Percentiles rank a stretch among this genome's conserved stretches.
Conservation (phyloP, 345 rosid species). For the Psidium friedrichsthalianum region DNA sequence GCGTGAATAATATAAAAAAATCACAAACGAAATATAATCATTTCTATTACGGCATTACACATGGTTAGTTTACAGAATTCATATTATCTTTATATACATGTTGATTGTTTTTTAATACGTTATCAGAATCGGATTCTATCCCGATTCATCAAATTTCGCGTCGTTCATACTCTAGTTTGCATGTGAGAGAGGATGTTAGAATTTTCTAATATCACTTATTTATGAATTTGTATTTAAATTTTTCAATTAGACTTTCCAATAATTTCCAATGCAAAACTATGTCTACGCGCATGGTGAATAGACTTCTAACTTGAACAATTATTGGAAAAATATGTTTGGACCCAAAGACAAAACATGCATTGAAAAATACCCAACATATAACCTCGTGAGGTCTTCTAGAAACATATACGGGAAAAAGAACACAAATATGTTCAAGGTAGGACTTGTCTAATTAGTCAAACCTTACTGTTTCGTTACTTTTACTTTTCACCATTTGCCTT, state of each 20-base stretch:
- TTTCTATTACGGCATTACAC: neutral
- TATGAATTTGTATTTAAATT: neutral
- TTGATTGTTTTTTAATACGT: too few relatives aligned
- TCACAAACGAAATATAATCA: too few relatives aligned
- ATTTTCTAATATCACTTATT: rapidly evolving
- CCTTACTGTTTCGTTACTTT: neutral
- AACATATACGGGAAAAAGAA: neutral
- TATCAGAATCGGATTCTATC: too few relatives aligned
- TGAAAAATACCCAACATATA: neutral
- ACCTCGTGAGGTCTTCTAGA: neutral
- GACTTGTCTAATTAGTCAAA: neutral
- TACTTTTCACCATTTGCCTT: neutral
- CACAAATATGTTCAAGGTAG: neutral
- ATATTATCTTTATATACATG: too few relatives aligned
- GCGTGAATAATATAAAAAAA: too few relatives aligned
- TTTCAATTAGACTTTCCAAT: neutral
- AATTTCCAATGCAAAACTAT: neutral
- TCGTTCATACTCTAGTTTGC: neutral
- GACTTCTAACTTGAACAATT: neutral
- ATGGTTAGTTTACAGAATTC: too few relatives aligned
- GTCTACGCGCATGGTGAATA: neutral
- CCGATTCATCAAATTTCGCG: neutral
- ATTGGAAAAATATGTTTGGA: neutral
- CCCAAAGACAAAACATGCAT: neutral
- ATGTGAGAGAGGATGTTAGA: neutral